phyloP scores from a whole-genome alignment of 2,329 filamentous ascomycete species.

The Stagonosporopsis cucurbitacearum region DNA sequence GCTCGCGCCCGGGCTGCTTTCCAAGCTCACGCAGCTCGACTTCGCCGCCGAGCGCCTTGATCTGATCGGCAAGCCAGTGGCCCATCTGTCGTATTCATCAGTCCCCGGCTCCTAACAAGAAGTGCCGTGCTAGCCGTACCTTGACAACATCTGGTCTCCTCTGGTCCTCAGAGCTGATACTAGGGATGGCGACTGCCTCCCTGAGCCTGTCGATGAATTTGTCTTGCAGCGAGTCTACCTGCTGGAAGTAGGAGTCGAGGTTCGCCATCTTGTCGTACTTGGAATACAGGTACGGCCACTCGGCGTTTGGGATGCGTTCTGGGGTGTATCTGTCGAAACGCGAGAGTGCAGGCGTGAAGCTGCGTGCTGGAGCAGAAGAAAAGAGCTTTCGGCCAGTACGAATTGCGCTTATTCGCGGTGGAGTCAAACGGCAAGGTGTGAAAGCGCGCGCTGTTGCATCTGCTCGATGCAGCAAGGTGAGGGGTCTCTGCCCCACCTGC shows the following conservation, averaged over 20 bases:
- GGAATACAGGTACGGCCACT: constrained; percentile 58
- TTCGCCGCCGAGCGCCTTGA: constrained; percentile 81
- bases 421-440: constrained; percentile 43
- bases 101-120: neutral
- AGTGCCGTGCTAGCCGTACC: constrained; percentile 47
- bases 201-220: constrained; percentile 89
- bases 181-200: constrained; percentile 94
- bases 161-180: constrained; percentile 88
- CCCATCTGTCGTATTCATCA: constrained; percentile 69
- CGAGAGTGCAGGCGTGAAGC: constrained; percentile 15
- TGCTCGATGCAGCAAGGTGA: constrained; percentile 26
- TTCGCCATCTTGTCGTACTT: constrained; percentile 74
- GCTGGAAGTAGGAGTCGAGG: constrained; percentile 89
- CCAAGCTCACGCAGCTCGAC: constrained; percentile 88
- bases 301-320: constrained; percentile 30
- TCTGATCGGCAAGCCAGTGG: constrained; percentile 83
- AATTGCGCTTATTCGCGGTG: constrained; percentile 42
- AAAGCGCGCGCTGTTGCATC: constrained; percentile 17
- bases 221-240: constrained; percentile 81
- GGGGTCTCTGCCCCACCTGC: constrained; percentile 16
- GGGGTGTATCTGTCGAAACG: constrained; percentile 28
- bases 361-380: constrained; percentile 18
- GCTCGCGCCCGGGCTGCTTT: constrained; percentile 88
- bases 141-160: constrained; percentile 90
- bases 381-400: constrained; percentile 20